phyloP scores from a whole-genome alignment of 2,329 filamentous ascomycete genomes.

The Thyridium curvatum region DNA sequence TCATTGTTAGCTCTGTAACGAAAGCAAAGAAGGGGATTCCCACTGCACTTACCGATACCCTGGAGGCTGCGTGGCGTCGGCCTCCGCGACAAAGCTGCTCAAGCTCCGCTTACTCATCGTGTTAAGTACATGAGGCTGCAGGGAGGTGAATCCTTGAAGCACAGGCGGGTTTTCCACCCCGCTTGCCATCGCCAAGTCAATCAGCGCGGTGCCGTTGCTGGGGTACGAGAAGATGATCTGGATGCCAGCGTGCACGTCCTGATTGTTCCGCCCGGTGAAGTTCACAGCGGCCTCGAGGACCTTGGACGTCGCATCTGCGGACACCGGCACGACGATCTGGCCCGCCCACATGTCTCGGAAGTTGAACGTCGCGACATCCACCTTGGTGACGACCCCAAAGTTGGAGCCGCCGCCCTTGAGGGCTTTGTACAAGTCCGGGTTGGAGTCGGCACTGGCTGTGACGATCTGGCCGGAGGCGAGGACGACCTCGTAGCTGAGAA shows the following conservation, averaged over 20 bases:
- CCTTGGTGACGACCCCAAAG: not conserved
- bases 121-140: not conserved
- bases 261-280: not conserved
- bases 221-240: not conserved
- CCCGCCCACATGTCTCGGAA: too few relatives aligned
- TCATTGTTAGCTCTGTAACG: not conserved
- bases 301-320: not conserved
- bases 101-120: not conserved
- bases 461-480: conserved; percentile 41
- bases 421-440: not conserved
- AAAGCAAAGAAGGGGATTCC: not conserved
- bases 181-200: not conserved
- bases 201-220: not conserved
- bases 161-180: not conserved
- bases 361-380: not conserved
- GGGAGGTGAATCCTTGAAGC: not conserved
- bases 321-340: not conserved
- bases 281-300: not conserved
- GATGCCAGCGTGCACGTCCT: not conserved
- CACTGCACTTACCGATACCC: not conserved
- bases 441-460: conserved; percentile 23
- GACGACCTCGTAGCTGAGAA: conserved; percentile 45
- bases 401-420: not conserved
- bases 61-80: not conserved
- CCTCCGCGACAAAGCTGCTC: not conserved